These are phyloP conservation scores for Saccharum officinarum DNA, from an alignment of 176 grass and related monocot species.

Conservation along the genomic window DNA sequence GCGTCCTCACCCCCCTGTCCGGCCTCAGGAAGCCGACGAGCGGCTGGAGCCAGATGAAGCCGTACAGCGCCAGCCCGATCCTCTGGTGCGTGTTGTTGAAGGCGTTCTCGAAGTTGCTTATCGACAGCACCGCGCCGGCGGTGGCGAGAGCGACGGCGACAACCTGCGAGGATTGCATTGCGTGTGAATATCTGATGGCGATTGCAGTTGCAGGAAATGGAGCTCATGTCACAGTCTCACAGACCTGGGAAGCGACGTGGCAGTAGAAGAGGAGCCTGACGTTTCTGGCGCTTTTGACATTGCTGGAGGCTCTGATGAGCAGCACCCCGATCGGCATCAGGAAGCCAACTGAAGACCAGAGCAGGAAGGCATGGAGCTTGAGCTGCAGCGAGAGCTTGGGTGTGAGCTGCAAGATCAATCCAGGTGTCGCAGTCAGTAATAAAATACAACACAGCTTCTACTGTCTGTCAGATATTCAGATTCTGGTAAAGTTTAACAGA, in stretches of 20 bases:
- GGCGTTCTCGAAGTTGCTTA: constrained; percentile 85
- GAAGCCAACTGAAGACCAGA: constrained; percentile 84
- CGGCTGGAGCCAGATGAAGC: constrained; percentile 87
- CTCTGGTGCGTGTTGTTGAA: constrained; percentile 96
- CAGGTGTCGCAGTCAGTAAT: background rate
- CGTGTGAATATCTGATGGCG: background rate
- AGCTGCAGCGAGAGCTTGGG: constrained; percentile 73
- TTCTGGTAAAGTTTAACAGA: background rate
- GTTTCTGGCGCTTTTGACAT: constrained; percentile 37
- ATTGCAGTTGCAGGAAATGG: background rate
- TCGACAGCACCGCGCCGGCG: constrained; percentile 72
- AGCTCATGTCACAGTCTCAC: background rate
- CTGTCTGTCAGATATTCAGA: constrained; percentile 1
- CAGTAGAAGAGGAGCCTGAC: constrained; percentile 79
- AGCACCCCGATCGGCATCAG: constrained; percentile 86
- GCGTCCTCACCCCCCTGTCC: constrained; percentile 62
- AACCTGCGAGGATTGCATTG: constrained; percentile 39
- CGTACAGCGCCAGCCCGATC: constrained; percentile 75
- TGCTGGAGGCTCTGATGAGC: constrained; percentile 63
- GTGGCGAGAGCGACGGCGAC: constrained; percentile 67
- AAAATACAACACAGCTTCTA: background rate
- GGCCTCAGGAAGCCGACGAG: constrained; percentile 76
- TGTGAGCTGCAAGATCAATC: constrained; percentile 47
- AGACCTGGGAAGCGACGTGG: constrained; percentile 76
- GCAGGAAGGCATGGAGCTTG: constrained; percentile 79